These are phyloP conservation scores for Phyllosticta citrichinensis DNA, from an alignment of 2,329 filamentous ascomycete species.

Conservation along the genomic window DNA sequence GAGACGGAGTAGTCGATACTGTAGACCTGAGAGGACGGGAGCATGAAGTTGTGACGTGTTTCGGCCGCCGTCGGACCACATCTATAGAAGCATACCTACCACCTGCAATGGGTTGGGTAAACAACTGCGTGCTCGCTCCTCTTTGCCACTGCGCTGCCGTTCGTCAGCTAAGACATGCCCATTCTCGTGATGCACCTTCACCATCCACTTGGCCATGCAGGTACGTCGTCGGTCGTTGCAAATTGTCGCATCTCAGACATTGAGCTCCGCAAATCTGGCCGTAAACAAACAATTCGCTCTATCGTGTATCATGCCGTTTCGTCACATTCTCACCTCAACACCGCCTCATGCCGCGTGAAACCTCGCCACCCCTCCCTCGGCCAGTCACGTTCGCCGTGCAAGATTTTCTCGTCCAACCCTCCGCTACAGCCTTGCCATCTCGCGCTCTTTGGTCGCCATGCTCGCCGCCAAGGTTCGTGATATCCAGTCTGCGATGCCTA, in stretches of 20 bases:
- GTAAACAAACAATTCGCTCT: not conserved
- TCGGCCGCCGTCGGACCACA: slow-evolving; percentile 1
- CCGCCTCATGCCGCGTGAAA: not conserved
- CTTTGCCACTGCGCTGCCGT: not conserved
- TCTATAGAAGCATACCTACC: too few species aligned
- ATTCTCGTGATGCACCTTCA: not conserved
- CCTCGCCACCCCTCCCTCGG: not conserved
- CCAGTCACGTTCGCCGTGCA: not conserved
- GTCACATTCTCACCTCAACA: not conserved
- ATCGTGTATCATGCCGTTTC: not conserved
- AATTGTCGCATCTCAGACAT: not conserved
- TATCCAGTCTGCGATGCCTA: slow-evolving; percentile 27
- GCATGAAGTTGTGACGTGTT: not conserved
- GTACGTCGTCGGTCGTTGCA: not conserved
- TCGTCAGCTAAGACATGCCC: not conserved
- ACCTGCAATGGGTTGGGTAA: not conserved
- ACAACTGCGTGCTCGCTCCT: not conserved
- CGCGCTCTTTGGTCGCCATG: slow-evolving; percentile 12
- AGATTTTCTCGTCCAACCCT: too few species aligned
- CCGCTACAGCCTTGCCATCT: slow-evolving; percentile 1
- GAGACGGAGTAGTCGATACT: not conserved
- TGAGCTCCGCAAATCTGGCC: not conserved
- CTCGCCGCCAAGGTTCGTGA: slow-evolving; percentile 21
- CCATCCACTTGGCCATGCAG: not conserved
- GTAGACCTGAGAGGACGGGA: not conserved